A percentile compares a stretch with the other conserved stretches of the same genome.
phyloP scores from a whole-genome alignment of 2,329 filamentous ascomycete species.

The Aureobasidium musti region DNA sequence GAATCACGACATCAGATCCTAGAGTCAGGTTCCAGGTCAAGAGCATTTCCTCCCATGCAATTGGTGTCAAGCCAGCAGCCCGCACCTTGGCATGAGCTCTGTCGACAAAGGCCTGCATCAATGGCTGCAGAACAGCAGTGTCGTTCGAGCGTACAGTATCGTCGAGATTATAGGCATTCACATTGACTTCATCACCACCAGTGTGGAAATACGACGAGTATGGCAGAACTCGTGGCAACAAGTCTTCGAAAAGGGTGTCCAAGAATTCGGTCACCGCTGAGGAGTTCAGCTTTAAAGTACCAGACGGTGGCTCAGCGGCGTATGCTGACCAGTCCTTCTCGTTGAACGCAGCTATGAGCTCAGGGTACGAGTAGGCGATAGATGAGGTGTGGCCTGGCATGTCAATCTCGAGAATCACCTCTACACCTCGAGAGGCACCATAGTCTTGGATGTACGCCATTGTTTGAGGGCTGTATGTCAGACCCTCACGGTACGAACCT shows the following conservation, averaged over 20 bases:
- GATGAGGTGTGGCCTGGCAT: slow-evolving; percentile 77
- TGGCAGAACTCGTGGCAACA: slow-evolving; percentile 69
- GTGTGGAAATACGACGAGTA: slow-evolving; percentile 80
- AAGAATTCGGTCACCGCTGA: slow-evolving; percentile 70
- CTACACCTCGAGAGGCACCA: slow-evolving; percentile 66
- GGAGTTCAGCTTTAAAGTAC: slow-evolving; percentile 74
- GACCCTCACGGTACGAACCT: slow-evolving; percentile 68
- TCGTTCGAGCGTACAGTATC: slow-evolving; percentile 69
- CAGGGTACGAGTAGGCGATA: slow-evolving; percentile 66
- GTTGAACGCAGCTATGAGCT: slow-evolving; percentile 67
- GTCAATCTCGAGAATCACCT: slow-evolving; percentile 75
- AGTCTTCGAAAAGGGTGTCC: slow-evolving; percentile 69
- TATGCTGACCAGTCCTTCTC: slow-evolving; percentile 57
- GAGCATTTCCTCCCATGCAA: slow-evolving; percentile 89
- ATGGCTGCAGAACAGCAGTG: slow-evolving; percentile 64
- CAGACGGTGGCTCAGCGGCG: slow-evolving; percentile 58
- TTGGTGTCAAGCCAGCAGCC: slow-evolving; percentile 64
- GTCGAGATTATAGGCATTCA: slow-evolving; percentile 72
- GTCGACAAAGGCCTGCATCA: slow-evolving; percentile 77
- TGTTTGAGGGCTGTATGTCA: slow-evolving; percentile 68
- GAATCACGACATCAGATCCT: slow-evolving; percentile 70
- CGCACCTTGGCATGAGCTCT: slow-evolving; percentile 67
- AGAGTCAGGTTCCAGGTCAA: slow-evolving; percentile 75
- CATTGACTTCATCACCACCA: slow-evolving; percentile 84
- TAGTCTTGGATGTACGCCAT: slow-evolving; percentile 69